These are phyloP conservation scores for Thalassiosira profunda DNA, from an alignment of 108 stramenopile genomes.

Conservation along the genomic window DNA sequence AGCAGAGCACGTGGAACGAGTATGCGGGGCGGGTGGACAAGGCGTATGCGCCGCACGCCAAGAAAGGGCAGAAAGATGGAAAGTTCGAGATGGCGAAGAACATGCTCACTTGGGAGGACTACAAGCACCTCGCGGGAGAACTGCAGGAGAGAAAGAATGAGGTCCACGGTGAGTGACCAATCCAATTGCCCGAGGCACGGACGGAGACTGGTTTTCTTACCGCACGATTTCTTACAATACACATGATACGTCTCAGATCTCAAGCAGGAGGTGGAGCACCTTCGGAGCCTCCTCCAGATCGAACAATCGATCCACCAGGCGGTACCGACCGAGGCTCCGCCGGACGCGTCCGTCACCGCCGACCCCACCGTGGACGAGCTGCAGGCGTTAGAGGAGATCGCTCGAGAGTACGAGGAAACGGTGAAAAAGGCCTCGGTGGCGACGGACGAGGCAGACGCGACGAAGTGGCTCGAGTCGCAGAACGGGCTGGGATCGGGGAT, in stretches of 20 bases:
- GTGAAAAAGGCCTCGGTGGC: not conserved
- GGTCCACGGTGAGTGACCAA: no score
- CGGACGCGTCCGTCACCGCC: no score
- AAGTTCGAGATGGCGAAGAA: not conserved
- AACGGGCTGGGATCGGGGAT: no score
- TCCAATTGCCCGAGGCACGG: no score
- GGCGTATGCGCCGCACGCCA: not conserved
- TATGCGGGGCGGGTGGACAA: slow-evolving; percentile 23
- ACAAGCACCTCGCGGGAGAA: not conserved
- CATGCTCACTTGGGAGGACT: not conserved
- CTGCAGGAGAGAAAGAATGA: slow-evolving; percentile 7
- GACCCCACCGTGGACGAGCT: not conserved
- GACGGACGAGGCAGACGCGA: no score
- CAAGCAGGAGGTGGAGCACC: slow-evolving; percentile 15
- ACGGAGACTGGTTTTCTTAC: no score
- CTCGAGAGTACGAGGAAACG: not conserved
- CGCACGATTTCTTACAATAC: no score
- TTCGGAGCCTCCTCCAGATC: slow-evolving; percentile 18
- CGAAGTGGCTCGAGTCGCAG: no score
- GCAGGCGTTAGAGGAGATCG: not conserved
- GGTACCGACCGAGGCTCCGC: not conserved
- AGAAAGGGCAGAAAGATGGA: not conserved
- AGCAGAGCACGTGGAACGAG: slow-evolving; percentile 18
- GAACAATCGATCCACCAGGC: slow-evolving; percentile 43
- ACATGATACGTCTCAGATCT: slow-evolving; percentile 10